These are phyloP conservation scores for Mucor mucedo DNA, from an alignment of 371 early-diverging fungal genomes.

Conservation along the genomic window DNA sequence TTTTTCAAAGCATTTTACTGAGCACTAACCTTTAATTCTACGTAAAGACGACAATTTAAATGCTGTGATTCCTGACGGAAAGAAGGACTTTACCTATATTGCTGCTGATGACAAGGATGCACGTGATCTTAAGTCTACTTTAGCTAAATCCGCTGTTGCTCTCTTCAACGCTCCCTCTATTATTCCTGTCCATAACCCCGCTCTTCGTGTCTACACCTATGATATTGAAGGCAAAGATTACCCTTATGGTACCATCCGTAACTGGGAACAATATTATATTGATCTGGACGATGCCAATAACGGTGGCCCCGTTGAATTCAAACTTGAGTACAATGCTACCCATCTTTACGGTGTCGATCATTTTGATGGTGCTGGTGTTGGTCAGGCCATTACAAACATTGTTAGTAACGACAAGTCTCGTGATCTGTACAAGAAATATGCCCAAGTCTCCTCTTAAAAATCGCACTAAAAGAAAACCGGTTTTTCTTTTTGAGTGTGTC, in stretches of 20 bases:
- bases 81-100: neutral
- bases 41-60: slow-evolving; percentile 28
- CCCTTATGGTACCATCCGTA: slow-evolving; percentile 40
- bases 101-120: slow-evolving; percentile 13
- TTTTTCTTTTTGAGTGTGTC: neutral
- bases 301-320: slow-evolving; percentile 31
- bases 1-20: no score
- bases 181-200: slow-evolving; percentile 58
- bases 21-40: no score
- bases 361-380: slow-evolving; percentile 33
- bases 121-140: neutral
- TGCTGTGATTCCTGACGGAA: slow-evolving; percentile 15
- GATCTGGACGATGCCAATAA: slow-evolving; percentile 50
- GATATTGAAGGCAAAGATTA: slow-evolving; percentile 20
- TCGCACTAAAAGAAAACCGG: neutral
- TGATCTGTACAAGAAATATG: slow-evolving; percentile 21
- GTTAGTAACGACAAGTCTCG: slow-evolving; percentile 9
- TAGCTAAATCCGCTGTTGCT: slow-evolving; percentile 23
- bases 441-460: slow-evolving; percentile 18
- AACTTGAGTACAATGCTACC: slow-evolving; percentile 54
- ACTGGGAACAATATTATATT: slow-evolving; percentile 61
- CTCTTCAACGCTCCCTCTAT: slow-evolving; percentile 58
- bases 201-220: slow-evolving; percentile 57
- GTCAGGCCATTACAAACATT: slow-evolving; percentile 16
- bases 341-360: slow-evolving; percentile 43